A percentile compares a stretch with the other conserved stretches of the same genome.
Conservation (phyloP, 2,329 filamentous ascomycete genomes). For the Rhytidhysteron rufulum region DNA sequence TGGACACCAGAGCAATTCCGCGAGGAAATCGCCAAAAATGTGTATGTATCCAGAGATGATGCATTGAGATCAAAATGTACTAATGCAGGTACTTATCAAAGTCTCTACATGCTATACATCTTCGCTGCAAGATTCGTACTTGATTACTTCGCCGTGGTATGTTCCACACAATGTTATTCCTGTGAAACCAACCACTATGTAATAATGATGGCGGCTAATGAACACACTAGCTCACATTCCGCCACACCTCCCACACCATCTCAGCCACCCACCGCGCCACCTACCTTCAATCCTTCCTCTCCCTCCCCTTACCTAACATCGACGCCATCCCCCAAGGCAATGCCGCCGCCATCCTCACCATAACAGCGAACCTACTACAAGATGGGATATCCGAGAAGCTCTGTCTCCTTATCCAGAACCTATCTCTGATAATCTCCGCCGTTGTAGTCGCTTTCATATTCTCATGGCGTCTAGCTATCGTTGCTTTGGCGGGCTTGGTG, state of each 20-base stretch:
- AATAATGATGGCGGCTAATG: too few species aligned
- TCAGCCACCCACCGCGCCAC: conserved; percentile 21
- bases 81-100: conserved; percentile 15
- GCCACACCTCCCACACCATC: conserved; percentile 20
- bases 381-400: conserved; percentile 26
- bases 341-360: conserved; percentile 24
- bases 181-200: too few species aligned
- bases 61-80: background rate
- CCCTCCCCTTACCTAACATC: conserved; percentile 19
- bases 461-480: conserved; percentile 23
- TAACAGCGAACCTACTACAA: conserved; percentile 22
- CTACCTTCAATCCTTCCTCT: conserved; percentile 21
- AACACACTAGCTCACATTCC: conserved; percentile 26
- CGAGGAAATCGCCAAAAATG: conserved; percentile 41
- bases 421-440: conserved; percentile 17
- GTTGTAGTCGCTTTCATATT: conserved; percentile 23
- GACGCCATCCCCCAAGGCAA: conserved; percentile 24
- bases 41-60: conserved; percentile 34
- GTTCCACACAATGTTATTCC: background rate
- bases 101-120: conserved; percentile 56
- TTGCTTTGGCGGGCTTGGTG: conserved; percentile 18
- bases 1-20: conserved; percentile 44
- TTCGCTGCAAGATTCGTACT: conserved; percentile 54
- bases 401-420: conserved; percentile 20
- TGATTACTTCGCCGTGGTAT: conserved; percentile 54